Evolutionary conservation across 805 yeast genomes (phyloP).

Genomic region (Barnettozyma pratensis): DNA sequence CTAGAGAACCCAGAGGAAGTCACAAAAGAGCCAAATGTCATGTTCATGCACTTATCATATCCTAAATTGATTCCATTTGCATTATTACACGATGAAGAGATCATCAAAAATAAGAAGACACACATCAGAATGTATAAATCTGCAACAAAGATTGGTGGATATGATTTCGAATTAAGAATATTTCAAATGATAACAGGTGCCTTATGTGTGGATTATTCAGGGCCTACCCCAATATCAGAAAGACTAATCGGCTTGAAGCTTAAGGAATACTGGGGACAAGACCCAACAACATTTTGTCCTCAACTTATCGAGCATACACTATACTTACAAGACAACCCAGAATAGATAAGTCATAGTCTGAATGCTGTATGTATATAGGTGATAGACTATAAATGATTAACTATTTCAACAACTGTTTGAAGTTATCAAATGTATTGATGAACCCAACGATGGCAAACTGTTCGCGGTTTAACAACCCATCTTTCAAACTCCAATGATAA

Average conservation of each 20-base stretch:
- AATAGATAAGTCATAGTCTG: slow-evolving; percentile 1
- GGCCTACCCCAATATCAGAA: slow-evolving; percentile 18
- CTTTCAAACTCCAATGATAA: slow-evolving; percentile 15
- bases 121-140: slow-evolving; percentile 31
- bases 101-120: slow-evolving; percentile 16
- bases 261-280: slow-evolving; percentile 24
- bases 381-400: background rate
- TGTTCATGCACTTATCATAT: slow-evolving; percentile 57
- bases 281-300: slow-evolving; percentile 27
- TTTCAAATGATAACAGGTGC: slow-evolving; percentile 35
- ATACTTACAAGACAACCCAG: slow-evolving; percentile 28
- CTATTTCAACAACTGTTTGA: slow-evolving; percentile 6
- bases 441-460: slow-evolving; percentile 13
- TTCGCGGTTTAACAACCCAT: slow-evolving; percentile 9
- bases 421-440: slow-evolving; percentile 5
- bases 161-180: slow-evolving; percentile 36
- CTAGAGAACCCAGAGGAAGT: slow-evolving; percentile 11
- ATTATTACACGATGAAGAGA: slow-evolving; percentile 24
- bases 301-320: slow-evolving; percentile 30
- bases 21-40: slow-evolving; percentile 14
- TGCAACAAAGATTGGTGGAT: slow-evolving; percentile 23
- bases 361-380: background rate
- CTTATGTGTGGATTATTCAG: slow-evolving; percentile 28
- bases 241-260: slow-evolving; percentile 25
- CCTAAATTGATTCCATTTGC: slow-evolving; percentile 42